phyloP scores from a whole-genome alignment of 2,329 filamentous ascomycete genomes.

The Tolypocladium tropicale region DNA sequence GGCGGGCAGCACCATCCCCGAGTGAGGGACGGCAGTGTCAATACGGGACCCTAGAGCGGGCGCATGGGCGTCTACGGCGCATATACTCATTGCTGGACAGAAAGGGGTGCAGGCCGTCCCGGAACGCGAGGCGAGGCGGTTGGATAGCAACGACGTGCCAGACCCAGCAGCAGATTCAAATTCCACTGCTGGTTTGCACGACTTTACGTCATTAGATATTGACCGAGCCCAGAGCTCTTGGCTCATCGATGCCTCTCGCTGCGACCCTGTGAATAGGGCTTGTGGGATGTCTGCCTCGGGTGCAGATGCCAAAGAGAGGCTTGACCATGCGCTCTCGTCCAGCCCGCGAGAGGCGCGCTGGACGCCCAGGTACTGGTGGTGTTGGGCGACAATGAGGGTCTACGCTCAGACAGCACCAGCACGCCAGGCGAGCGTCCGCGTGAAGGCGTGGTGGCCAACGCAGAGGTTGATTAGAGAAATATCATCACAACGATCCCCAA shows the following conservation, averaged over 20 bases:
- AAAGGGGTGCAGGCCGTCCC: background rate
- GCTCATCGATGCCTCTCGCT: background rate
- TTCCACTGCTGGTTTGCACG: background rate
- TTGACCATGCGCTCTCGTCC: background rate
- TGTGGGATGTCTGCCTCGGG: background rate
- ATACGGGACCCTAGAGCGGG: background rate
- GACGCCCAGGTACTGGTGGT: too few species aligned
- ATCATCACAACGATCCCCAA: too few species aligned
- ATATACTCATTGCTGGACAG: background rate
- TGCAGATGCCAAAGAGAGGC: background rate
- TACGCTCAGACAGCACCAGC: too few species aligned
- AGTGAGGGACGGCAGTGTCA: slow-evolving; percentile 12
- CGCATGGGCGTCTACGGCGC: background rate
- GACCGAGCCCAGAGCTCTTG: background rate
- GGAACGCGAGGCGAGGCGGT: background rate
- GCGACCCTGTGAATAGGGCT: background rate
- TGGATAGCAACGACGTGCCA: background rate
- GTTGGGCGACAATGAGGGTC: too few species aligned
- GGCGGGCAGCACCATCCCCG: slow-evolving; percentile 21
- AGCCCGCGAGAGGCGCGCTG: too few species aligned
- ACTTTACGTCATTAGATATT: slow-evolving; percentile 2
- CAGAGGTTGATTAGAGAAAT: too few species aligned
- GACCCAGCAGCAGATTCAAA: background rate
- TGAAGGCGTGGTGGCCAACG: too few species aligned
- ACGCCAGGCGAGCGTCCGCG: too few species aligned